Percentiles rank a stretch among this genome's conserved stretches.
phyloP scores from a whole-genome alignment of 2,329 filamentous ascomycete genomes.

The Aspergillus hortae region DNA sequence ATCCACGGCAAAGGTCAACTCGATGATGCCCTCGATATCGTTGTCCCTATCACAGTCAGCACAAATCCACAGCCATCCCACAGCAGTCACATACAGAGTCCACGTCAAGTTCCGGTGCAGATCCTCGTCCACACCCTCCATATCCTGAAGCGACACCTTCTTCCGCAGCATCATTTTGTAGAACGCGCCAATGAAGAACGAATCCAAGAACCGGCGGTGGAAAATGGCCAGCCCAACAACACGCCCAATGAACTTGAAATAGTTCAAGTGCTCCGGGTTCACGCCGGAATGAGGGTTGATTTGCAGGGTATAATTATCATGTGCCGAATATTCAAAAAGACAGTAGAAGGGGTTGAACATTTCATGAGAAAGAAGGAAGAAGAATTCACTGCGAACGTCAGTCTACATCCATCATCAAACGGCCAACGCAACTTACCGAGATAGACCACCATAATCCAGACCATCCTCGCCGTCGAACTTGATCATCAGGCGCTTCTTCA shows the following conservation, averaged over 20 bases:
- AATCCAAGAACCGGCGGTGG: slow-evolving; percentile 94
- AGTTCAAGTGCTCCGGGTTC: slow-evolving; percentile 98
- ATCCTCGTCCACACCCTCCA: slow-evolving; percentile 98
- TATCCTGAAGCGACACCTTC: slow-evolving; percentile 84
- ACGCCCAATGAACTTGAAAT: slow-evolving; percentile 99
- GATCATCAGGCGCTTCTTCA: slow-evolving; percentile 99
- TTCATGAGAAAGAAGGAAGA: slow-evolving; percentile 97
- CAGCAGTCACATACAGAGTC: slow-evolving; percentile 64
- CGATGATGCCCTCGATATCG: slow-evolving; percentile 90
- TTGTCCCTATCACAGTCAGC: slow-evolving; percentile 62
- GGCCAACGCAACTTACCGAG: slow-evolving; percentile 51
- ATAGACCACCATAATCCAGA: slow-evolving; percentile 95
- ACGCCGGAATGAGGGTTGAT: slow-evolving; percentile 99
- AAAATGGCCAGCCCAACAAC: slow-evolving; percentile 97
- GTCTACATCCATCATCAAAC: background rate
- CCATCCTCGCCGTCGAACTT: slow-evolving; percentile 99
- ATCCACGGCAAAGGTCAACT: slow-evolving; percentile 94
- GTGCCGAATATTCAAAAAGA: slow-evolving; percentile 97
- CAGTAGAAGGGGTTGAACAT: slow-evolving; percentile 99
- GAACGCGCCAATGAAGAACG: slow-evolving; percentile 97
- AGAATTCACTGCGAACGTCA: slow-evolving; percentile 71
- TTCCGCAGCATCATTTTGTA: slow-evolving; percentile 99
- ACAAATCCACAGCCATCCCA: background rate
- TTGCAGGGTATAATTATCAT: slow-evolving; percentile 99
- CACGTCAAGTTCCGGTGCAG: slow-evolving; percentile 95